Percentiles rank a stretch among this genome's conserved stretches.
Evolutionary conservation across 495 filamentous ascomycete genomes (phyloP).

Genomic region (Tuber microsphaerosporum): DNA sequence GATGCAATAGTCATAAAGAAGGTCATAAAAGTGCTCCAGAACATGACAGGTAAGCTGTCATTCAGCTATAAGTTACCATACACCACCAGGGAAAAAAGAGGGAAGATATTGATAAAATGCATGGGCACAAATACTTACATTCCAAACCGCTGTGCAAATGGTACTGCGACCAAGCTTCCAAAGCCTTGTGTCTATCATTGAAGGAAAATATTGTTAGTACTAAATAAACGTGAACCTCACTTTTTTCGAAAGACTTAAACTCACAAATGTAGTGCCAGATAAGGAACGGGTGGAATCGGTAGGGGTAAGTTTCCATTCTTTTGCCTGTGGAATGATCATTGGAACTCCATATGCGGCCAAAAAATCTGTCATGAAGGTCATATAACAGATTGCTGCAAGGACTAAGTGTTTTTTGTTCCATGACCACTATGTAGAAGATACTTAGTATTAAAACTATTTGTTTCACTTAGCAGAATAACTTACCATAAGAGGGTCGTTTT

Average conservation of each 20-base stretch:
- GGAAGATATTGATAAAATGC: no score
- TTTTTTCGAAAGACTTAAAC: not conserved
- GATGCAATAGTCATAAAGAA: conserved; percentile 33
- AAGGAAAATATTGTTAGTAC: not conserved
- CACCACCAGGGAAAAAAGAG: not conserved
- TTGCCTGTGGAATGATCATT: conserved; percentile 31
- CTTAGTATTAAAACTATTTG: conserved; percentile 7
- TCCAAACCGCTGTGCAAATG: conserved; percentile 35
- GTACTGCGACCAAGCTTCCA: conserved; percentile 33
- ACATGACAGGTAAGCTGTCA: conserved; percentile 34
- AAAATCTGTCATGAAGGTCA: conserved; percentile 38
- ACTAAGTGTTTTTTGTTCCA: conserved; percentile 30
- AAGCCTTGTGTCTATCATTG: conserved; percentile 31
- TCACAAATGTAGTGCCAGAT: conserved; percentile 32
- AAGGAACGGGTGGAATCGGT: conserved; percentile 29
- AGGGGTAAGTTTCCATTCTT: conserved; percentile 28
- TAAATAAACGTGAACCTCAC: not conserved
- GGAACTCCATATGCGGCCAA: conserved; percentile 35
- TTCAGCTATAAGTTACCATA: not conserved
- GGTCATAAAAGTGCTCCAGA: conserved; percentile 35
- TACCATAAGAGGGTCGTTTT: conserved; percentile 17
- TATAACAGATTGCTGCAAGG: conserved; percentile 31
- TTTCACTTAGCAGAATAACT: not conserved
- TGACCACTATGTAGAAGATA: conserved; percentile 19
- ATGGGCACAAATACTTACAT: conserved; percentile 10